Percentiles rank a stretch among this genome's conserved stretches.
Evolutionary conservation across 768 basidiomycete genomes (phyloP).

Genomic region (Cubamyces lactineus): DNA sequence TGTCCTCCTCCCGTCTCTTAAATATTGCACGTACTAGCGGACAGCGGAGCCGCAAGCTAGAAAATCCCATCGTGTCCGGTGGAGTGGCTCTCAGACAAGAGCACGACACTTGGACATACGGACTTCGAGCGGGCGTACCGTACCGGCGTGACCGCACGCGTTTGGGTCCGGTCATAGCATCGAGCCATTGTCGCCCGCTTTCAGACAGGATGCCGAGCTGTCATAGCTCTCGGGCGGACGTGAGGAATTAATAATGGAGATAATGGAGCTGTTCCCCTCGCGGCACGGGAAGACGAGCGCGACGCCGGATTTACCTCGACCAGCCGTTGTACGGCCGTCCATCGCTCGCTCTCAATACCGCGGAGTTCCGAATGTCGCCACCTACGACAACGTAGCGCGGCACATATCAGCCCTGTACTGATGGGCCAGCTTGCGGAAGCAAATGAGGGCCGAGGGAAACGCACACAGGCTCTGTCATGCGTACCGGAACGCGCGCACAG

Average conservation of each 20-base stretch:
- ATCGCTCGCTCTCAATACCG: slow-evolving; percentile 2
- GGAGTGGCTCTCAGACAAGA: neutral
- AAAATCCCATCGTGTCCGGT: neutral
- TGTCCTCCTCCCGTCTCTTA: neutral
- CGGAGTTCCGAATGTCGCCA: slow-evolving; percentile 12
- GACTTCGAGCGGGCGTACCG: slow-evolving; percentile 11
- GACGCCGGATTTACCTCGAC: neutral
- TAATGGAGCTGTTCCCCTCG: neutral
- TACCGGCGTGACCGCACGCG: slow-evolving; percentile 3
- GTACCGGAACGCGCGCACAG: neutral
- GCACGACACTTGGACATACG: slow-evolving; percentile 11
- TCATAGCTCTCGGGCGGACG: slow-evolving; percentile 4
- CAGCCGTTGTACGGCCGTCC: slow-evolving; percentile 13
- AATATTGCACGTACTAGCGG: neutral
- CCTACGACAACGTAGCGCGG: neutral
- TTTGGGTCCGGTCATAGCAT: slow-evolving; percentile 9
- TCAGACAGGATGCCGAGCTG: slow-evolving; percentile 16
- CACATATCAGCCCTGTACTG: neutral
- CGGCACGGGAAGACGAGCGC: too few species aligned
- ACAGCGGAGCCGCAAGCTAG: neutral
- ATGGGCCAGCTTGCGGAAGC: neutral
- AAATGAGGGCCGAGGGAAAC: neutral
- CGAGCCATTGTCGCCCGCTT: slow-evolving; percentile 4
- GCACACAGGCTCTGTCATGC: slow-evolving; percentile 7
- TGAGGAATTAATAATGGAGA: slow-evolving; percentile 14